Percentiles rank a stretch among this genome's conserved stretches.
phyloP scores from a whole-genome alignment of 2,329 filamentous ascomycete species.

The Metarhizium rileyi region DNA sequence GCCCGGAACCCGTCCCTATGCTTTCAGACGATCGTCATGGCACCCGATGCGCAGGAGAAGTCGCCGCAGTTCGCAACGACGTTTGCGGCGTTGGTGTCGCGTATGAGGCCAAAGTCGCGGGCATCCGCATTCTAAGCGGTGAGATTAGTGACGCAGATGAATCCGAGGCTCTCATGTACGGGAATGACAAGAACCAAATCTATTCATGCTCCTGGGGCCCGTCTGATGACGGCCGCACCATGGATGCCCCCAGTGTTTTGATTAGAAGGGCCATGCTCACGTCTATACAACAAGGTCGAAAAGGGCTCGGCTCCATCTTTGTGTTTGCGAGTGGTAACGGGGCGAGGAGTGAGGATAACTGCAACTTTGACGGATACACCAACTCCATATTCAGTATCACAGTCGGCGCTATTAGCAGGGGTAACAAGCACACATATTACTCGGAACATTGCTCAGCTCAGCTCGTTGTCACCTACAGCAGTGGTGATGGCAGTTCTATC shows the following conservation, averaged over 20 bases:
- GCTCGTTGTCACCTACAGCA: slow-evolving; percentile 93
- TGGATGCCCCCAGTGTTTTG: slow-evolving; percentile 86
- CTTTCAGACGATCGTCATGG: slow-evolving; percentile 82
- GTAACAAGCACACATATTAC: slow-evolving; percentile 86
- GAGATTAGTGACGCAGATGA: slow-evolving; percentile 88
- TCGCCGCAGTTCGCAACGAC: slow-evolving; percentile 83
- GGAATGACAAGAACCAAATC: slow-evolving; percentile 84
- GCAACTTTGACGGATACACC: slow-evolving; percentile 98
- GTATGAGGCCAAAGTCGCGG: slow-evolving; percentile 82
- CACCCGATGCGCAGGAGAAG: slow-evolving; percentile 89
- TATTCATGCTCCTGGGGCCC: slow-evolving; percentile 99
- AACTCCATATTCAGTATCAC: slow-evolving; percentile 99
- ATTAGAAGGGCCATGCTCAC: slow-evolving; percentile 88
- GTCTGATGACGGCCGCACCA: slow-evolving; percentile 82
- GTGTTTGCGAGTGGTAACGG: slow-evolving; percentile 95
- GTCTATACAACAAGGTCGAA: slow-evolving; percentile 78
- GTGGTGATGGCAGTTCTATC: slow-evolving; percentile 78
- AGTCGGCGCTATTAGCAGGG: slow-evolving; percentile 82
- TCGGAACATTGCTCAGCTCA: slow-evolving; percentile 94
- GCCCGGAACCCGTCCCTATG: slow-evolving; percentile 68
- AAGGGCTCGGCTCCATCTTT: slow-evolving; percentile 78
- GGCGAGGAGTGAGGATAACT: slow-evolving; percentile 80
- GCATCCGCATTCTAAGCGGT: slow-evolving; percentile 85
- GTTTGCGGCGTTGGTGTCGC: slow-evolving; percentile 94
- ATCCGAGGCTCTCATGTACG: slow-evolving; percentile 85